Evolutionary conservation across 2,329 filamentous ascomycete genomes (phyloP).

Genomic region (Nigrospora osmanthi): DNA sequence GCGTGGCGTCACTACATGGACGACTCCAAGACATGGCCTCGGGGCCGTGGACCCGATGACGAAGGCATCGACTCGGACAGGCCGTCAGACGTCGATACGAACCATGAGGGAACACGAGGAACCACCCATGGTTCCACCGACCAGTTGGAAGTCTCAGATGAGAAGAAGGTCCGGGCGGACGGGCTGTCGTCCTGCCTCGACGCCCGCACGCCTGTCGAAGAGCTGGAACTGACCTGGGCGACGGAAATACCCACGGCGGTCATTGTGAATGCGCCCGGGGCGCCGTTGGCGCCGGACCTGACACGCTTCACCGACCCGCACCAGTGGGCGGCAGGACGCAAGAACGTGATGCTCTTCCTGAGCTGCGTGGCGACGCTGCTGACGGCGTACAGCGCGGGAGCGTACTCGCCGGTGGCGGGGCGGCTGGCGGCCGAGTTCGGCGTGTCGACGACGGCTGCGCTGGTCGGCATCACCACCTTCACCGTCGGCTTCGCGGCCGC

Average conservation of each 20-base stretch:
- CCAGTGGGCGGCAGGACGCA: conserved; percentile 62
- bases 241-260: neutral
- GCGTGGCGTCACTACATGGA: no score
- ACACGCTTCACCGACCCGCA: conserved; percentile 62
- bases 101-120: no score
- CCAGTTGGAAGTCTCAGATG: no score
- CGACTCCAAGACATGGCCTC: no score
- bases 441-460: conserved; percentile 56
- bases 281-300: conserved; percentile 58
- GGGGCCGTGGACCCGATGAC: no score
- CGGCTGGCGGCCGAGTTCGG: conserved; percentile 61
- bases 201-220: no score
- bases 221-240: conserved; percentile 6
- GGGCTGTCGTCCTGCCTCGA: no score
- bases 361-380: conserved; percentile 70
- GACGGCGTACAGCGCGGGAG: conserved; percentile 74
- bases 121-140: no score
- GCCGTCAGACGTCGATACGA: no score
- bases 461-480: conserved; percentile 73
- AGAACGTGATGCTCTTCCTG: conserved; percentile 62
- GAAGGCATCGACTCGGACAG: no score
- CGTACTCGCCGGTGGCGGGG: conserved; percentile 63
- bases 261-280: conserved; percentile 1
- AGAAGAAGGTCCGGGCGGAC: no score
- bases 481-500: conserved; percentile 72